These are phyloP conservation scores for Solanum gandarillasii DNA, from an alignment of 257 asterid genomes.

Conservation along the genomic window DNA sequence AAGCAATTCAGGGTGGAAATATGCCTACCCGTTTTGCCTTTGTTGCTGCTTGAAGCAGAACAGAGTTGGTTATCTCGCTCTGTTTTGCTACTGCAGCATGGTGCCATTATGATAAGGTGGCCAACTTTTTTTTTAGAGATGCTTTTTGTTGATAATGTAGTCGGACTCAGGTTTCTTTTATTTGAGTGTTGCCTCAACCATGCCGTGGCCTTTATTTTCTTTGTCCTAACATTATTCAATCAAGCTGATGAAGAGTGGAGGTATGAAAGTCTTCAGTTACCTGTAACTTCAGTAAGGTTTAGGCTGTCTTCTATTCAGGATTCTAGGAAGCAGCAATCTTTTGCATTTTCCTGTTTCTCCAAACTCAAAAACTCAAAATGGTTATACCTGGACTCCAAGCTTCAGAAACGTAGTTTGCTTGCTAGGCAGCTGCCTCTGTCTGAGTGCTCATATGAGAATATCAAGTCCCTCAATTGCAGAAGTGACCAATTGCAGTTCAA, in stretches of 20 bases:
- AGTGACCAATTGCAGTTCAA: constrained; percentile 17
- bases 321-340: constrained; percentile 42
- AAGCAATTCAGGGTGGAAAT: constrained; percentile 28
- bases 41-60: constrained; percentile 16
- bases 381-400: constrained; percentile 56
- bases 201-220: constrained; percentile 53
- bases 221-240: constrained; percentile 48
- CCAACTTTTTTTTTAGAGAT: constrained; percentile 73
- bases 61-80: constrained; percentile 31
- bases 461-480: constrained; percentile 49
- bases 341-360: constrained; percentile 63
- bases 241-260: constrained; percentile 37
- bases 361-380: constrained; percentile 49
- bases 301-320: constrained; percentile 45
- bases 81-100: constrained; percentile 50
- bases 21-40: constrained; percentile 34
- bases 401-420: constrained; percentile 51
- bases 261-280: constrained; percentile 36
- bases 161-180: constrained; percentile 65
- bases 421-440: constrained; percentile 49
- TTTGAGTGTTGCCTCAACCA: constrained; percentile 68
- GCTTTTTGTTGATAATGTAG: constrained; percentile 64
- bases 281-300: constrained; percentile 74
- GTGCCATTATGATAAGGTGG: constrained; percentile 51
- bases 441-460: constrained; percentile 75